Percentiles rank a stretch among this genome's conserved stretches.
Evolutionary conservation across 768 basidiomycete species (phyloP).

Genomic region (Dictyophora rubrovolvata): DNA sequence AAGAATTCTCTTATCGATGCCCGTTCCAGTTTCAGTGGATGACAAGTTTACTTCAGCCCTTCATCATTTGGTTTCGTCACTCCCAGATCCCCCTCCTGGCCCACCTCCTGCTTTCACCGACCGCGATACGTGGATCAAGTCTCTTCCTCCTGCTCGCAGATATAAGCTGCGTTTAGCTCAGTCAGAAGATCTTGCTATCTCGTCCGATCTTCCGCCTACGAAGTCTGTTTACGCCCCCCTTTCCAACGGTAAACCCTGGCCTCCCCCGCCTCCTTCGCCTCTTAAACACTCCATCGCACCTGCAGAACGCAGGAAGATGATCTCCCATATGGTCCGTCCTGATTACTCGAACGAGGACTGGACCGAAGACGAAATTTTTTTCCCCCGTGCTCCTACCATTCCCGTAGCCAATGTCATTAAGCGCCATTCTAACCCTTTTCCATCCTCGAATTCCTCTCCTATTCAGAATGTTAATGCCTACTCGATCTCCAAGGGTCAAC

Average conservation of each 20-base stretch:
- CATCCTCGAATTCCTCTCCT: not conserved
- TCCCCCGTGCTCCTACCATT: constrained; percentile 1
- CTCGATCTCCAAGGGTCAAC: not conserved
- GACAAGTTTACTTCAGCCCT: constrained; percentile 42
- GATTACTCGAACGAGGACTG: constrained; percentile 7
- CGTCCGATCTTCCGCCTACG: not conserved
- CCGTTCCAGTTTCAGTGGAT: constrained; percentile 69
- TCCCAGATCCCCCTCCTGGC: constrained; percentile 49
- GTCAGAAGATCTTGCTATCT: not conserved
- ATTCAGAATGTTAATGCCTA: not conserved
- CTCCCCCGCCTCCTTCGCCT: constrained; percentile 5
- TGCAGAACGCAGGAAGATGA: not conserved
- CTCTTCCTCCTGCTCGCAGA: constrained; percentile 62
- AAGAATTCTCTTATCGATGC: constrained; percentile 38
- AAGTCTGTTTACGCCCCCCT: constrained; percentile 7
- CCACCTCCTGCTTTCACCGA: constrained; percentile 56
- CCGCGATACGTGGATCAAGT: constrained; percentile 65
- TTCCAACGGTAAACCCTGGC: constrained; percentile 10
- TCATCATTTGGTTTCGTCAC: constrained; percentile 43
- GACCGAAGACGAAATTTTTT: constrained; percentile 8
- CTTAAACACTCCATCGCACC: constrained; percentile 4
- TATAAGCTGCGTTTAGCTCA: constrained; percentile 39
- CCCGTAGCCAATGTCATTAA: not conserved
- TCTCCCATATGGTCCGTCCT: not conserved
- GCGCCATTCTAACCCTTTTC: not conserved